Conservation (phyloP, 129 eudicot genomes). For the Artemisia tridentata region DNA sequence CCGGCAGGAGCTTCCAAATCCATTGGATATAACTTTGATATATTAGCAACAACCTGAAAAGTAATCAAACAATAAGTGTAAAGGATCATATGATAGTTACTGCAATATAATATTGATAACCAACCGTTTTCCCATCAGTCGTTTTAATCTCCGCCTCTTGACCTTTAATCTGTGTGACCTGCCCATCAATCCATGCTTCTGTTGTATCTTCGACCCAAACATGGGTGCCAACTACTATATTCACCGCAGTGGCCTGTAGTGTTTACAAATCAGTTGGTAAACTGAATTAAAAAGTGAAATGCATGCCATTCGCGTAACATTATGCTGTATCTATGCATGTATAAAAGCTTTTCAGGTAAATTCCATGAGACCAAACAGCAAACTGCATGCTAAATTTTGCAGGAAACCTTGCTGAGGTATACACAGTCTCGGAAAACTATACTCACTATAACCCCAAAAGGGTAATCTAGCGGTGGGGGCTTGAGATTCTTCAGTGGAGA, state of each 20-base stretch:
- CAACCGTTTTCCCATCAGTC: slow-evolving; percentile 71
- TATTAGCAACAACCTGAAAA: slow-evolving; percentile 65
- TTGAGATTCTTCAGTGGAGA: too few species aligned
- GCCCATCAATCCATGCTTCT: slow-evolving; percentile 85
- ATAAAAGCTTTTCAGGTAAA: neutral
- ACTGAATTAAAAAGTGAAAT: slow-evolving; percentile 4
- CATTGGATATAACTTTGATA: slow-evolving; percentile 80
- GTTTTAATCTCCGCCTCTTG: slow-evolving; percentile 60
- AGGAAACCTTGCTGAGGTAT: neutral
- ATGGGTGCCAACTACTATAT: slow-evolving; percentile 82
- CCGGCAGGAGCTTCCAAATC: slow-evolving; percentile 98
- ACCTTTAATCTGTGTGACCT: slow-evolving; percentile 65
- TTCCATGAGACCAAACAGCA: slow-evolving; percentile 9
- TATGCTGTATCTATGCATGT: neutral
- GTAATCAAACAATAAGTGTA: slow-evolving; percentile 12
- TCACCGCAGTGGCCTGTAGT: slow-evolving; percentile 78
- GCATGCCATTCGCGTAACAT: neutral
- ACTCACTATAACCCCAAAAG: neutral
- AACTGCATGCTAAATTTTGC: neutral
- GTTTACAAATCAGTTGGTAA: slow-evolving; percentile 24
- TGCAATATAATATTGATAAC: neutral
- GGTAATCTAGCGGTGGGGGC: neutral
- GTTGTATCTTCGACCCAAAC: slow-evolving; percentile 86
- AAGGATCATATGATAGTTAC: slow-evolving; percentile 4
- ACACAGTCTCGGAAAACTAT: neutral